These are phyloP conservation scores for Ogataea methanolica DNA, from an alignment of 805 yeast species.

Conservation along the genomic window DNA sequence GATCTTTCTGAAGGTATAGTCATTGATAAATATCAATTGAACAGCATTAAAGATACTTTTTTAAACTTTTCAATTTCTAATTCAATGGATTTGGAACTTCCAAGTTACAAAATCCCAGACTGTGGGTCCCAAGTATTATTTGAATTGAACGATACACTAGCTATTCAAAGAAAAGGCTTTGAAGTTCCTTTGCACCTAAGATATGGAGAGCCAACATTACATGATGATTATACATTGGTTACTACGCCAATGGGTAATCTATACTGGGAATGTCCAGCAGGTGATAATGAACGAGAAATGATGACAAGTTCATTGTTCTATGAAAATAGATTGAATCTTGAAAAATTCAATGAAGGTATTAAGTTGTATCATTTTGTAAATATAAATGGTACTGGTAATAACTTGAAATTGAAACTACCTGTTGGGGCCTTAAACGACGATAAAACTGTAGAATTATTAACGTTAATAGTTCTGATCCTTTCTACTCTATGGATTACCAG, in stretches of 20 bases:
- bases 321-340: conserved; percentile 18
- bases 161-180: conserved; percentile 12
- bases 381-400: conserved; percentile 1
- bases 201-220: conserved; percentile 21
- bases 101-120: conserved; percentile 21
- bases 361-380: conserved; percentile 15
- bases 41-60: background rate
- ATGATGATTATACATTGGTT: conserved; percentile 4
- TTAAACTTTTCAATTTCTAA: conserved; percentile 12
- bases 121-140: conserved; percentile 23
- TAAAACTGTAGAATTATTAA: conserved; percentile 9
- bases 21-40: conserved; percentile 25
- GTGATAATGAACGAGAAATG: conserved; percentile 6
- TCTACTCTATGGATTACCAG: conserved; percentile 8
- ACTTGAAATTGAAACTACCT: conserved; percentile 6
- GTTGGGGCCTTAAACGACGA: conserved; percentile 11
- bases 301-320: conserved; percentile 19
- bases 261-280: conserved; percentile 25
- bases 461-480: conserved; percentile 6
- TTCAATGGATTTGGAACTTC: conserved; percentile 28
- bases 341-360: conserved; percentile 6
- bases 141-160: conserved; percentile 12
- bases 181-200: conserved; percentile 30
- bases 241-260: conserved; percentile 19
- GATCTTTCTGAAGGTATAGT: conserved; percentile 24